Base-by-base conservation (phyloP, 2,329 filamentous ascomycete genomes). In the Fusarium fujikuroi region DNA sequence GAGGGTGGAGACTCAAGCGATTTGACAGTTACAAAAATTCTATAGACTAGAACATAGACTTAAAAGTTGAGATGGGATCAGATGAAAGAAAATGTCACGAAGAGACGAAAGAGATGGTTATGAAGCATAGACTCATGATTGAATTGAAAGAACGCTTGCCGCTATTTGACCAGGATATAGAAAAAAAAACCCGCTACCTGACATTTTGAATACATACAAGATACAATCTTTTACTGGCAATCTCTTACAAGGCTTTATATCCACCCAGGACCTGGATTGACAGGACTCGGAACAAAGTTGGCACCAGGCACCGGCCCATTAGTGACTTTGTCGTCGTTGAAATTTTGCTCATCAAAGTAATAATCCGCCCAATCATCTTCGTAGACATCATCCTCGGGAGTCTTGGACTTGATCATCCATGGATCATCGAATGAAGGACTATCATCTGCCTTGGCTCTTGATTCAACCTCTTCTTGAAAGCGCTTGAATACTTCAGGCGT, bases 1-100 rank as follows among this genome's bases (percentile, higher is more conserved):
- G 85, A 86, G 3, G 85, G 83, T 4, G 79, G 76, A 1, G 80
- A 83, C 5, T 81, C 83, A 37, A 88, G 87, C 3, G 82, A 85
- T 30, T 75, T 93, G 64, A 82, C 79, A 7, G 86, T 93, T 10
- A 85, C 81, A 21, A 88, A 84, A 76, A 85, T 89, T 60, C 73
- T 85, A 60, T 87, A 81, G 75, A 77, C 3, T 34, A 63, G 44
- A 66, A 25, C n/a, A 47, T 66, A 53, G 60, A 60, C 11, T 37
- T 40, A 50, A 66, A 60, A 52, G 39, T 58, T 60, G 54, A 40
- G 43, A 52, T 61, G 74, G 73, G 73, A 72, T 34, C 37, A 69
- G 43, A 76, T 10, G 36, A 28, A n/a, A 42, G 23, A 44, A 43
- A 52, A 67, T 53, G 52, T 69, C 54, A 76, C 64, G 74, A 72